phyloP scores from a whole-genome alignment of 2,329 filamentous ascomycete species.

The Fusarium caatingaense region DNA sequence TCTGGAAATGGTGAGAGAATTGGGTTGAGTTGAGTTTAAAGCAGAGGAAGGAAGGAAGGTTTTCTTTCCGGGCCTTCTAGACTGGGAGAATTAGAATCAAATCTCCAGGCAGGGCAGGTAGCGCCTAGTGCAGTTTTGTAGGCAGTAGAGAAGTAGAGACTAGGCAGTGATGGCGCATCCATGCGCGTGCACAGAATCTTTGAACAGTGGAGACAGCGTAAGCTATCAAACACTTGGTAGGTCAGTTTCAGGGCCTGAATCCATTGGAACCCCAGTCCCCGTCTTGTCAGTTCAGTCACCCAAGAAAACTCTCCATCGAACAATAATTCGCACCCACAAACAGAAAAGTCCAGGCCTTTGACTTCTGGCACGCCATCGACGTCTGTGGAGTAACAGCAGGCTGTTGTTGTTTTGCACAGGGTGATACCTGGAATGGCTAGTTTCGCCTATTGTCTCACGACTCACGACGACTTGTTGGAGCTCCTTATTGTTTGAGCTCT shows the following conservation, averaged over 20 bases:
- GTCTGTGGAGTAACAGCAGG: conserved; percentile 9
- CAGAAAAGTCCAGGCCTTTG: conserved; percentile 35
- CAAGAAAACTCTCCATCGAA: conserved; percentile 12
- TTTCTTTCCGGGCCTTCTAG: conserved; percentile 39
- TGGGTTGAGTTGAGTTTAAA: conserved; percentile 14
- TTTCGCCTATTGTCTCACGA: conserved; percentile 9
- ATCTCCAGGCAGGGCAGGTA: conserved; percentile 34
- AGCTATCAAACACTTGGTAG: conserved; percentile 34
- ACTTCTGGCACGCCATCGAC: conserved; percentile 33
- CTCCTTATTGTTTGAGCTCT: neutral
- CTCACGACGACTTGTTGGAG: neutral
- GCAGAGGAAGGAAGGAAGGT: conserved; percentile 34
- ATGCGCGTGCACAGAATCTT: conserved; percentile 32
- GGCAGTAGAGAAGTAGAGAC: neutral
- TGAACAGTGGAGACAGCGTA: conserved; percentile 24
- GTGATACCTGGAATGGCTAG: conserved; percentile 8
- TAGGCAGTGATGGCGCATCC: conserved; percentile 7
- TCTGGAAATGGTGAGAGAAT: conserved; percentile 20
- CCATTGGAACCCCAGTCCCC: conserved; percentile 24
- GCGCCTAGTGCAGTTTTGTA: neutral
- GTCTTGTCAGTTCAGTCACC: conserved; percentile 3
- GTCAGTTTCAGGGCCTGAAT: conserved; percentile 24
- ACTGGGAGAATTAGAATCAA: conserved; percentile 26
- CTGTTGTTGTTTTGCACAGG: conserved; percentile 19
- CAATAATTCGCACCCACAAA: conserved; percentile 31